phyloP scores from a whole-genome alignment of 2,329 filamentous ascomycete genomes.

The Zymoseptoria passerinii region DNA sequence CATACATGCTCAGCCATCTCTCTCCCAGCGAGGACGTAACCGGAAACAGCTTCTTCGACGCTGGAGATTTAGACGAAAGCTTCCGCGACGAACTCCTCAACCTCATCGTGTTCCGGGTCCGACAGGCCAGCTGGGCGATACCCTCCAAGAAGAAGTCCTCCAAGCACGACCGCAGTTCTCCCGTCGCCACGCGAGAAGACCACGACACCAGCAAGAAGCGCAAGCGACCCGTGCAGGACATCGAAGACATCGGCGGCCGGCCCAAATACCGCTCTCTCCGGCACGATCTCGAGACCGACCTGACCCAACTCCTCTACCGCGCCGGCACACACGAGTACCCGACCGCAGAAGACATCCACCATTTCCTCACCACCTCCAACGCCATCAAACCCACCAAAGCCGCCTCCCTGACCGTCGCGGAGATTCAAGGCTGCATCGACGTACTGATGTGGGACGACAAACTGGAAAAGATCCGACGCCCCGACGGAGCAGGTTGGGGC shows the following conservation, averaged over 20 bases:
- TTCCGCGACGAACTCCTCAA: slow-evolving; percentile 73
- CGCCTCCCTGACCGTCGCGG: slow-evolving; percentile 49
- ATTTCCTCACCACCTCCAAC: slow-evolving; percentile 58
- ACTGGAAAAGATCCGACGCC: slow-evolving; percentile 51
- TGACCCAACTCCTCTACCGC: slow-evolving; percentile 24
- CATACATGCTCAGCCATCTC: slow-evolving; percentile 86
- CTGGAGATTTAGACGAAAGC: slow-evolving; percentile 78
- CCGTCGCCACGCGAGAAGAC: slow-evolving; percentile 7
- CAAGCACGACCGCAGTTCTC: slow-evolving; percentile 1
- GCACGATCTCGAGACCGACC: slow-evolving; percentile 14
- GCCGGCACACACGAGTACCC: slow-evolving; percentile 57
- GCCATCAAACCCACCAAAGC: slow-evolving; percentile 61
- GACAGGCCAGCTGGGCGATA: slow-evolving; percentile 61
- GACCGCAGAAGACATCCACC: slow-evolving; percentile 68
- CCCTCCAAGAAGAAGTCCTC: slow-evolving; percentile 28
- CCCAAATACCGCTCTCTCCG: slow-evolving; percentile 12
- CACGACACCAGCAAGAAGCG: slow-evolving; percentile 20
- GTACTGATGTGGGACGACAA: slow-evolving; percentile 83
- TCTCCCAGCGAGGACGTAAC: slow-evolving; percentile 82
- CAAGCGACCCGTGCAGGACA: slow-evolving; percentile 21
- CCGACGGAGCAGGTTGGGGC: slow-evolving; percentile 33
- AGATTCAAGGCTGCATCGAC: slow-evolving; percentile 78
- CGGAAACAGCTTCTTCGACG: slow-evolving; percentile 89
- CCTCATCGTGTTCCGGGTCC: slow-evolving; percentile 66
- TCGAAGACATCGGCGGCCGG: slow-evolving; percentile 25